Conservation (phyloP, 495 filamentous ascomycete species). For the Chaetomium cochliodes region DNA sequence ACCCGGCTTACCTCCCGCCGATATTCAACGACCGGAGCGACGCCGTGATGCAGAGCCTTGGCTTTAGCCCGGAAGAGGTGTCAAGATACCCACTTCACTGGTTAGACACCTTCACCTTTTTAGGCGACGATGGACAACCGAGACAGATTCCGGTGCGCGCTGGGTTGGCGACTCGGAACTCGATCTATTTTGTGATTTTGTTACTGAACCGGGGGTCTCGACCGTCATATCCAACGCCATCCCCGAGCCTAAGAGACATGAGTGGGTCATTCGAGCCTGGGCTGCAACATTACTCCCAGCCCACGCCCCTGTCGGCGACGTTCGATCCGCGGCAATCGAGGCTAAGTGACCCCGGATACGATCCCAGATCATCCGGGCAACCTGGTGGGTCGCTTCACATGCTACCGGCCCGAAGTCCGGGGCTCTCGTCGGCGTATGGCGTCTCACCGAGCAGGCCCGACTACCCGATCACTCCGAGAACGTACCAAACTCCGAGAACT, state of each 20-base stretch:
- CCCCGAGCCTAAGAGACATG: constrained; percentile 48
- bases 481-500: constrained; percentile 27
- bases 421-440: constrained; percentile 39
- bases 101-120: constrained; percentile 51
- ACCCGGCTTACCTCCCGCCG: constrained; percentile 57
- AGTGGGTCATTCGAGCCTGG: constrained; percentile 46
- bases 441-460: constrained; percentile 42
- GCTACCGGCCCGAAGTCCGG: constrained; percentile 33
- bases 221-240: constrained; percentile 45
- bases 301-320: constrained; percentile 44
- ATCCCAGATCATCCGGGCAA: constrained; percentile 34
- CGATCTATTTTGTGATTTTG: constrained; percentile 55
- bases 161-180: constrained; percentile 52
- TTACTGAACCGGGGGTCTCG: constrained; percentile 37
- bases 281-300: constrained; percentile 42
- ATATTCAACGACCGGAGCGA: constrained; percentile 52
- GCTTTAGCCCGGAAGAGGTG: constrained; percentile 49
- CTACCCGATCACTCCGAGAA: constrained; percentile 39
- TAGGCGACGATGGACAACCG: constrained; percentile 46
- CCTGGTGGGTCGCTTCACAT: constrained; percentile 37
- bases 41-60: constrained; percentile 48
- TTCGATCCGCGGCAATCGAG: constrained; percentile 44
- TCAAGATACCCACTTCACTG: constrained; percentile 46
- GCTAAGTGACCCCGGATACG: constrained; percentile 39
- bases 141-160: constrained; percentile 45